These are phyloP conservation scores for Ceratobasidium sp. DNA, from an alignment of 1,284 basidiomycete genomes.

Conservation along the genomic window DNA sequence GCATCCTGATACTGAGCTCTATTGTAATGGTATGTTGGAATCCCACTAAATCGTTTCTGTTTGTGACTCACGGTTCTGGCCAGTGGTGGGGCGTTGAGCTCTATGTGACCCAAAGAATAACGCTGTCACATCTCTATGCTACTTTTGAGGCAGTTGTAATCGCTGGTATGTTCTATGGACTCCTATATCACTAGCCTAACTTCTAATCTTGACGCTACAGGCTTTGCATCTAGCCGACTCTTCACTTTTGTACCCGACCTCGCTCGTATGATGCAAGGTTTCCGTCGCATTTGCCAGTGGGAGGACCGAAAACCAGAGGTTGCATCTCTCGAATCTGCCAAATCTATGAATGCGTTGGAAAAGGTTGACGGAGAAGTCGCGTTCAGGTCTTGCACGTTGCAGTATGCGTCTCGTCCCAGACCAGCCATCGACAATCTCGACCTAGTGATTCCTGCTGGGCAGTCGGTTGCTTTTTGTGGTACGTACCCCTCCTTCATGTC, in stretches of 20 bases:
- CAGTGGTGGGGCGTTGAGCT: constrained; percentile 36
- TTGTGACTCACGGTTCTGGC: too few relatives aligned
- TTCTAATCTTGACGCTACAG: background rate
- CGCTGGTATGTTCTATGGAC: constrained; percentile 40
- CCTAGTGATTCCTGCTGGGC: constrained; percentile 45
- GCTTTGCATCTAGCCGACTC: constrained; percentile 44
- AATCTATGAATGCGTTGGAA: background rate
- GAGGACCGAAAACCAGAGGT: constrained; percentile 46
- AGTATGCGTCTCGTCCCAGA: constrained; percentile 47
- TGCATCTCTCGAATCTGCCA: constrained; percentile 11
- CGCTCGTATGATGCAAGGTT: constrained; percentile 44
- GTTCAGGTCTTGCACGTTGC: constrained; percentile 46
- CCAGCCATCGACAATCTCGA: constrained; percentile 44
- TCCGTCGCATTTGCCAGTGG: constrained; percentile 44
- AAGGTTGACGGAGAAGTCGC: constrained; percentile 33
- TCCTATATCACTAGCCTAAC: background rate
- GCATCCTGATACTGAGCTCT: constrained; percentile 48
- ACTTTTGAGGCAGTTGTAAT: constrained; percentile 53
- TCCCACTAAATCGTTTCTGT: background rate
- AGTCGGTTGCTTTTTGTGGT: constrained; percentile 48
- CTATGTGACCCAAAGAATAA: constrained; percentile 27
- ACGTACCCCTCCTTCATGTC: too few relatives aligned
- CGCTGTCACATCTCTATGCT: constrained; percentile 44
- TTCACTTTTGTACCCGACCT: constrained; percentile 49
- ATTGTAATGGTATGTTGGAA: constrained; percentile 45